A percentile compares a stretch with the other conserved stretches of the same genome.
These are phyloP conservation scores for Syzygium malaccense DNA, from an alignment of 441 rosid species.

Conservation along the genomic window DNA sequence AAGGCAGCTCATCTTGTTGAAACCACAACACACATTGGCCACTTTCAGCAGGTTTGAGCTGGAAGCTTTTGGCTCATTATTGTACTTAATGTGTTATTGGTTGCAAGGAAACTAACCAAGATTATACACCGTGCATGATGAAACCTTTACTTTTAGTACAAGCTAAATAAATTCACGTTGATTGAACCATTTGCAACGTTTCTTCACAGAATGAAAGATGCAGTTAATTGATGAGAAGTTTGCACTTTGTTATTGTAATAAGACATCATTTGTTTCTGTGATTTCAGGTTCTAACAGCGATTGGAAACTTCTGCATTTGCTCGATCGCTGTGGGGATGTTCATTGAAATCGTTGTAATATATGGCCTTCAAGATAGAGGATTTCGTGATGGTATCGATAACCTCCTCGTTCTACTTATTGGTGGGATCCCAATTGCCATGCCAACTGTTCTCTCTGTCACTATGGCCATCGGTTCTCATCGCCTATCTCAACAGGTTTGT, in stretches of 20 bases:
- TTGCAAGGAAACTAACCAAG: neutral
- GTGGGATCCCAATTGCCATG: neutral
- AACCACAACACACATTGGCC: slow-evolving; percentile 55
- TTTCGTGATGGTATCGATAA: slow-evolving; percentile 10
- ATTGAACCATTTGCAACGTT: neutral
- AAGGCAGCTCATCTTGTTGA: slow-evolving; percentile 77
- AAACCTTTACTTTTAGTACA: neutral
- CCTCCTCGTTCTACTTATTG: neutral
- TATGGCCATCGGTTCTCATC: neutral
- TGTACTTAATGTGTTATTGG: neutral
- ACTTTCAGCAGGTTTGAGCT: slow-evolving; percentile 44
- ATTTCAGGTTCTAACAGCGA: slow-evolving; percentile 8
- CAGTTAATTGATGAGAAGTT: neutral
- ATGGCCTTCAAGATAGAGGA: neutral
- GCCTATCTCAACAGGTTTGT: neutral
- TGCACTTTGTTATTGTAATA: neutral
- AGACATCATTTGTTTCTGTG: neutral
- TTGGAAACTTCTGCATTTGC: slow-evolving; percentile 18
- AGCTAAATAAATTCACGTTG: neutral
- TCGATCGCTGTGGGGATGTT: slow-evolving; percentile 12
- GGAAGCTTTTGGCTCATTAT: neutral
- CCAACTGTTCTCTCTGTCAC: neutral
- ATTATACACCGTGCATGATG: neutral
- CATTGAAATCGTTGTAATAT: slow-evolving; percentile 3
- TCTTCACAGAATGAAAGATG: neutral